Base-by-base conservation (phyloP, 164 flowering plant genomes). In the Vitis rupestris region DNA sequence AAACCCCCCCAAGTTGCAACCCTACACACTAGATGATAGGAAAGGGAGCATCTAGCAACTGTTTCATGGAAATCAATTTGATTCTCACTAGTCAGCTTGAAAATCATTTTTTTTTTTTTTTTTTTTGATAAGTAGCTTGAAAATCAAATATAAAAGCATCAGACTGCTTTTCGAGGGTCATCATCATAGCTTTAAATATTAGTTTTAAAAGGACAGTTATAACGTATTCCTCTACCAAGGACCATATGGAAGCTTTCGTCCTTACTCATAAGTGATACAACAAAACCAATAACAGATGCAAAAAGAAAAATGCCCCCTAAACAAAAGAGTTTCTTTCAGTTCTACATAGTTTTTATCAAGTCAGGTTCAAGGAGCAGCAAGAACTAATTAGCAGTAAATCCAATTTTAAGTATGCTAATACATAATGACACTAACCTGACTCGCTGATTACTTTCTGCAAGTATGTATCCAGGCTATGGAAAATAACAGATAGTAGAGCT, bases 391-490 rank as follows among this genome's bases (percentile, higher is more conserved):
- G 12, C 27, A 53, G 23, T 27, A n/a, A 16, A 27, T 30, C 13
- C 10, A 4, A 56, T 9, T 9, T 9, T 23, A 44, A 10, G 15
- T 67, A 54, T 10, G 44, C 64, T 1, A 54, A 31, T 48, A 50
- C 10, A 17, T 19, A 52, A 16, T 37, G 44, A 37, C 27, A 23
- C 44, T 14, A 82, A 90, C 98, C 96, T 78, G 85, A 73, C 72
- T 86, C 90, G 67, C 77, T 78, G 66, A 75, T 72, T 67, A 88
- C 52, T 74, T 83, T 87, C 67, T n/a, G 70, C 79, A 93, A 67
- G 80, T 91, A 93, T 27, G 78, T 75, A 73, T 89, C 92, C 83
- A 93, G 74, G 78, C 92, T 82, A 71, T 85, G 93, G 69, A 75
- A 84, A 69, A 89, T 75, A 30, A 88, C 65, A 37, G 88, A 86